Base-by-base conservation (phyloP, 2,329 filamentous ascomycete species). In the Pseudogymnoascus sp. region DNA sequence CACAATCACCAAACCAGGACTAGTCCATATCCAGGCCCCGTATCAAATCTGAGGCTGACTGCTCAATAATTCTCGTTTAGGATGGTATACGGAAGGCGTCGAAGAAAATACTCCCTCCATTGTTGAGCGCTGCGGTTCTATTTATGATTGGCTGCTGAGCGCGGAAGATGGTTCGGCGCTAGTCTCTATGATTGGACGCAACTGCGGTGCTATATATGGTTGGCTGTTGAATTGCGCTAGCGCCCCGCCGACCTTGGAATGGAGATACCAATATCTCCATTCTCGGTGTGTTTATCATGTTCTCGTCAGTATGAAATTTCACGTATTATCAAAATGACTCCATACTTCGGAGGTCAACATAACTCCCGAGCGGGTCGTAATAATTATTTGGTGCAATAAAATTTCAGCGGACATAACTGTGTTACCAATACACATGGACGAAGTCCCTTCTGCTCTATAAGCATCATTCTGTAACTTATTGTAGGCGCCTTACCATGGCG, bases 131-230 rank as follows among this genome's bases (percentile, higher is more conserved):
- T 63, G 61, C 60, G 63, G 43, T 61, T 25, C 50, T 30, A 7
- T 11, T 12, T 64, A 12, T 62, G 62, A 20, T 62, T 64, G 61
- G 62, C 16, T 50, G 37, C 14, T 61, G 50, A 9, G 12, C 9
- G 50, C 47, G 60, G 43, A 37, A 41, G 14, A 12, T 25, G 28
- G 18, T n/a, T 22, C 37, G 54, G 59, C 61, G 59, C 59, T 62
- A 38, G 20, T 18, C 34, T 8, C 28, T 47, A 5, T 59, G 22
- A 62, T 61, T 62, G 62, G 62, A 22, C 16, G 50, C 34, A 20
- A 34, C 61, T 63, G 62, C 62, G 63, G 59, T 35, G n/a, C 14
- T n/a, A 30, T 25, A 14, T 28, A 20, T 50, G 43, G n/a, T 50
- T 50, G 43, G 43, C 11, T 50, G n/a, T 14, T 25, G 2, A 54